phyloP scores from a whole-genome alignment of 192 early-diverging fungal species.

The Kappamyces sp. region DNA sequence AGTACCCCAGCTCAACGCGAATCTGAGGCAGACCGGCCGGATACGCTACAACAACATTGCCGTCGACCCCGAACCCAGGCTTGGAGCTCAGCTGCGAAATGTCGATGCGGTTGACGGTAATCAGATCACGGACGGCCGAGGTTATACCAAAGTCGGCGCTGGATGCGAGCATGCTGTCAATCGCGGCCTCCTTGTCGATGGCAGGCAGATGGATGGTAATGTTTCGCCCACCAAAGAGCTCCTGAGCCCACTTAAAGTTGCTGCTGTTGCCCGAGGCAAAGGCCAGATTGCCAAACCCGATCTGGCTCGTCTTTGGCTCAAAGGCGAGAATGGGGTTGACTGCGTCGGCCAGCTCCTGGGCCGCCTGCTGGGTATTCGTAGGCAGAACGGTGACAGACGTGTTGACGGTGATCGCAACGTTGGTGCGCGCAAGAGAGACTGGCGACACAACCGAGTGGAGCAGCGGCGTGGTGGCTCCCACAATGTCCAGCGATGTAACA shows the following conservation, averaged over 20 bases:
- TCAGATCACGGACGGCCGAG: conserved; percentile 15
- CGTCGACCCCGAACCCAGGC: conserved; percentile 13
- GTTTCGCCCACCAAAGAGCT: conserved; percentile 24
- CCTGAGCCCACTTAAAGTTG: conserved; percentile 29
- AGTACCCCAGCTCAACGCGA: conserved; percentile 9
- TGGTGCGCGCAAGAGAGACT: background rate
- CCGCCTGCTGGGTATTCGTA: conserved; percentile 29
- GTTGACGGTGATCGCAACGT: conserved; percentile 19
- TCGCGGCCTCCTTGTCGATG: conserved; percentile 15
- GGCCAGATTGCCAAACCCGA: conserved; percentile 26
- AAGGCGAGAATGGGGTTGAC: conserved; percentile 40
- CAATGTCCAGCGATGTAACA: conserved; percentile 10
- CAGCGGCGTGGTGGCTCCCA: background rate
- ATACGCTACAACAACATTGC: conserved; percentile 1
- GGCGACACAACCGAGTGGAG: too few relatives aligned
- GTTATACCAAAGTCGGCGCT: conserved; percentile 16
- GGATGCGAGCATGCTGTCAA: conserved; percentile 19
- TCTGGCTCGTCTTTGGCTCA: conserved; percentile 15
- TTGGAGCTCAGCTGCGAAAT: conserved; percentile 9
- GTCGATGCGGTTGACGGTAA: conserved; percentile 1
- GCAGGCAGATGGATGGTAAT: conserved; percentile 19
- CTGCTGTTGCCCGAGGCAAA: conserved; percentile 23
- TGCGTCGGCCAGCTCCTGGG: conserved; percentile 27
- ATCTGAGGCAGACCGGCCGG: conserved; percentile 3
- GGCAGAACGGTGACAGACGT: conserved; percentile 23